These are phyloP conservation scores for Phialophora expanda DNA, from an alignment of 2,329 filamentous ascomycete species.

Conservation along the genomic window DNA sequence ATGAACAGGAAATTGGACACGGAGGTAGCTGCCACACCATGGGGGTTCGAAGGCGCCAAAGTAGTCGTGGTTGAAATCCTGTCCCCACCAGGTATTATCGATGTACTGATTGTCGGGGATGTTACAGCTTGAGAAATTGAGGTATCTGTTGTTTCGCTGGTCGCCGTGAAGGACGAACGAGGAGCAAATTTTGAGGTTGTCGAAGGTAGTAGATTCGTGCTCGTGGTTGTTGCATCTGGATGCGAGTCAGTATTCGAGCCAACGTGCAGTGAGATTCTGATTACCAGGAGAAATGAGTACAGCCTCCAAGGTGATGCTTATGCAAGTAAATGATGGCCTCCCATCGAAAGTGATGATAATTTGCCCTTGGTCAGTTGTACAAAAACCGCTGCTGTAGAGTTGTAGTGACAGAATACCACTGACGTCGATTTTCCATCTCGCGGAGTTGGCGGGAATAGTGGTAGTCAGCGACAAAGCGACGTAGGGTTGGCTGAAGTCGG, in stretches of 20 bases:
- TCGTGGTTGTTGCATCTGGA: not conserved
- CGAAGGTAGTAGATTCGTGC: not conserved
- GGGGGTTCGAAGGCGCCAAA: not conserved
- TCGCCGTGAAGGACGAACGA: not conserved
- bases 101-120: not conserved
- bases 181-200: not conserved
- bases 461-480: constrained; percentile 23
- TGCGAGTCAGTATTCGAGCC: not conserved
- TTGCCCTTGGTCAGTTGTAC: constrained; percentile 14
- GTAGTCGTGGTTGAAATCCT: not conserved
- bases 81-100: not conserved
- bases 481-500: constrained; percentile 27
- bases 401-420: constrained; percentile 13
- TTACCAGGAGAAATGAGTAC: constrained; percentile 1
- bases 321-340: constrained; percentile 23
- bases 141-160: not conserved
- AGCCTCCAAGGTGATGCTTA: constrained; percentile 9
- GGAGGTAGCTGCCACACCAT: not conserved
- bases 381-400: constrained; percentile 17
- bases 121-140: not conserved
- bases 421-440: constrained; percentile 11
- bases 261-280: not conserved
- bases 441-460: not conserved
- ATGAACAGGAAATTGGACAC: not conserved
- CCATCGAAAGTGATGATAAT: constrained; percentile 22